Base-by-base conservation (phyloP, 2,329 filamentous ascomycete species). In the Colletotrichum viniferum region DNA sequence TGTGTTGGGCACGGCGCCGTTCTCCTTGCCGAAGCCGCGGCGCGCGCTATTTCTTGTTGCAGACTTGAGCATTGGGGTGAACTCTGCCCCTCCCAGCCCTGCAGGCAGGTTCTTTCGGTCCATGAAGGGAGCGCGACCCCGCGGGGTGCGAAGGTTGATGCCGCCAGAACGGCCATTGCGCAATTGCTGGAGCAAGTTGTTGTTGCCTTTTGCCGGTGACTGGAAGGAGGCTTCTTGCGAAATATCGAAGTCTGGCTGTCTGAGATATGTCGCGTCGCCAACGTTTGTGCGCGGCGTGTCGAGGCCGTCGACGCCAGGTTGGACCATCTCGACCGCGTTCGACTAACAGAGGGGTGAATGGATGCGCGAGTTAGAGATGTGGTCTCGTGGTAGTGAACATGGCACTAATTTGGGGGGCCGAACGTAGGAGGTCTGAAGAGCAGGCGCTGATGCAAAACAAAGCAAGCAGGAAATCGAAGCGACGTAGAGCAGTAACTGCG, bases 1-100 rank as follows among this genome's bases (percentile, higher is more conserved):
- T 4, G 96, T 98, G 76, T 91, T 90, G 24, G 90, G 86, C 16
- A 87, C 88, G 60, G 88, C 88, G 72, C 84, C 88, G 84, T 92
- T 94, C 84, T 90, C 91, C 83, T 90, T 94, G 82, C 90, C 91
- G 78, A 82, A 86, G 82, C 78, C 85, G 77, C 85, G 90, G 84
- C 88, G 93, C 87, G 87, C 94, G 90, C 87, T 95, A 87, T 88
- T 96, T 88, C 87, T 89, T 81, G 91, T 93, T n/a, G 90, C 92
- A 28, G 87, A 95, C 84, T 98, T 98, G 82, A 99, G 91, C 79
- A 99, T 87, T 0, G 97, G 97, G 1, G 97, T 99, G 83, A 99
- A 99, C 81, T 99, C 97, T 79, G 92, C 93, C 69, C 91, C 91
- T 60, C 88, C 90, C 56, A 93, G 85, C 77, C 90, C 90, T 48